A percentile compares a stretch with the other conserved stretches of the same genome.
These are phyloP conservation scores for Microcyclospora tardicrescens DNA, from an alignment of 2,329 filamentous ascomycete species.

Conservation along the genomic window DNA sequence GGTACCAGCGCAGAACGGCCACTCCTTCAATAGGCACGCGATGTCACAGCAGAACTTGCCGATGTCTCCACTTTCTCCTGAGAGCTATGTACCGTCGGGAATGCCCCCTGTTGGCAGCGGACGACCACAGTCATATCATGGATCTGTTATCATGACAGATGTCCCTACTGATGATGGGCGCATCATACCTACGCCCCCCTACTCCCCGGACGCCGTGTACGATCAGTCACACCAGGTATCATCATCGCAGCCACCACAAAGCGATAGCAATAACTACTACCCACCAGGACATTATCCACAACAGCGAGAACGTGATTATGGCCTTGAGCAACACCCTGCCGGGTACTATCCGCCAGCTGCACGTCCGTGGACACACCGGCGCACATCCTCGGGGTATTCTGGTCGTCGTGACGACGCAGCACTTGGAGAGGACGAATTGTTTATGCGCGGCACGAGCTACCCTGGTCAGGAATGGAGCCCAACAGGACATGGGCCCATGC, in stretches of 20 bases:
- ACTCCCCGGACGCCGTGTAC: neutral
- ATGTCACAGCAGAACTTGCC: neutral
- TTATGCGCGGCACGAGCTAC: conserved; percentile 55
- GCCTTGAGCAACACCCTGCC: neutral
- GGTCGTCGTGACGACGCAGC: conserved; percentile 16
- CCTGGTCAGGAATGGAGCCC: conserved; percentile 53
- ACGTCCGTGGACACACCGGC: conserved; percentile 7
- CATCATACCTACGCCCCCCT: neutral
- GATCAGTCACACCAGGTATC: conserved; percentile 2
- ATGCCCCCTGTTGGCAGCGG: too few relatives aligned
- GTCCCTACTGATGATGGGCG: too few relatives aligned
- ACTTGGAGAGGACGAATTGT: conserved; percentile 15
- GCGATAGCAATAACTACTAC: neutral
- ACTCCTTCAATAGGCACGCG: neutral
- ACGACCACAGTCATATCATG: too few relatives aligned
- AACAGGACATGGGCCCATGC: conserved; percentile 20
- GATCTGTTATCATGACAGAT: too few relatives aligned
- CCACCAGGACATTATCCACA: neutral
- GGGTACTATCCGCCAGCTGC: conserved; percentile 1
- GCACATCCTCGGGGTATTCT: conserved; percentile 11
- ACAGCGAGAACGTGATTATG: conserved; percentile 2
- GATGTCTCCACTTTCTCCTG: neutral
- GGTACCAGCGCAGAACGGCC: neutral
- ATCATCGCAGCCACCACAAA: conserved; percentile 6
- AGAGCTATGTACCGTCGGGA: too few relatives aligned